Base-by-base conservation (phyloP, 2,329 filamentous ascomycete genomes). In the Beauveria australis region DNA sequence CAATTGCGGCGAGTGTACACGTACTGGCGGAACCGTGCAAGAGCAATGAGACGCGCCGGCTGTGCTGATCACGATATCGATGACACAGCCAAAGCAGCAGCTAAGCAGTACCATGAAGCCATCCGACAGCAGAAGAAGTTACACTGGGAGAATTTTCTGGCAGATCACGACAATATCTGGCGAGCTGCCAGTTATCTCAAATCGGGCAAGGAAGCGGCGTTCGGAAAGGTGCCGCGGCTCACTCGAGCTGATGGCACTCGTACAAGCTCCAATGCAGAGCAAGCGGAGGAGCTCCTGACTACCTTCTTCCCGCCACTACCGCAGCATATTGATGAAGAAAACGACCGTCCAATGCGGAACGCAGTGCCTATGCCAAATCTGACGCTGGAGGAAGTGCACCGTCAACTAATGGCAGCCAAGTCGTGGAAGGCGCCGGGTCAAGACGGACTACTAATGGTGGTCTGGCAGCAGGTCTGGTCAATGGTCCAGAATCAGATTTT, bases 111-210 rank as follows among this genome's bases (percentile, higher is more conserved):
- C 54, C 64, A 70, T 47, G 59, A 49, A 43, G 59, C 61, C 7
- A 67, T 68, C 18, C 60, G 63, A 22, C 40, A 66, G 26, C 59
- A 67, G 61, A 68, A 68, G 43, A 30, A 26, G 18, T 9, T 1
- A 4, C 65, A 70, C 49, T 70, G 64, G 66, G 53, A 70, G 8
- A 66, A 67, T 40, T 70, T 70, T 43, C 64, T 71, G 14, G 67
- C 61, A 0, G 66, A 70, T 54, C 62, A 67, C 47, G 61, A 63
- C 24, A 70, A 71, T 41, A 69, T 70, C 53, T 71, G 64, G 68
- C 63, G 70, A 55, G 68, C 67, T 22, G 67, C 68, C 5, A 69
- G 66, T 54, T 70, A 71, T 49, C 60, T 71, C 18, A 62, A 66
- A 44, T 63, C 64, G 2, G 62, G 64, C 41, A 60, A 64, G 49